These are phyloP conservation scores for Phytophthora pistaciae DNA, from an alignment of 352 stramenopile species.

Conservation along the genomic window DNA sequence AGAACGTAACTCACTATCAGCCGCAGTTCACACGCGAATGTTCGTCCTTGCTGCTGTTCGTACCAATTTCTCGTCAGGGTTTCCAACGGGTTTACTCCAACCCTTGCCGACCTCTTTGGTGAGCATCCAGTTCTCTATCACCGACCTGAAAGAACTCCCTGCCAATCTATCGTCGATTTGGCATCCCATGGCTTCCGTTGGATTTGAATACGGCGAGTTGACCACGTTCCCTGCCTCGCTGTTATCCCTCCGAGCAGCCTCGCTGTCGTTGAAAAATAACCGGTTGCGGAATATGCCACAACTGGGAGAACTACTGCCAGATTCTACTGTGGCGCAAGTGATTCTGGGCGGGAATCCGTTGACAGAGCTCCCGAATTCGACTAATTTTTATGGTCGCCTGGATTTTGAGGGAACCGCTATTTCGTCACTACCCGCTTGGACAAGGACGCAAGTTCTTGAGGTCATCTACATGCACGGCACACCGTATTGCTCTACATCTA, in stretches of 20 bases:
- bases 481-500: conserved; percentile 5
- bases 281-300: background rate
- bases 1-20: background rate
- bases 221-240: conserved; percentile 1
- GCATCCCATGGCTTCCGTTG: conserved; percentile 10
- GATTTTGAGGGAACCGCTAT: conserved; percentile 4
- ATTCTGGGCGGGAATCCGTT: conserved; percentile 4
- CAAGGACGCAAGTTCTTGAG: background rate
- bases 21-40: background rate
- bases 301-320: background rate
- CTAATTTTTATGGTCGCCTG: background rate
- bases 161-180: background rate
- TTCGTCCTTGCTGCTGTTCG: background rate
- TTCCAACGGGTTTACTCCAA: background rate
- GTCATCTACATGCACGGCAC: conserved; percentile 5
- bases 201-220: conserved; percentile 8
- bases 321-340: background rate
- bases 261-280: conserved; percentile 10
- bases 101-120: background rate
- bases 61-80: background rate
- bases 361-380: background rate
- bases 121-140: background rate
- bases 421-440: background rate
- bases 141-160: background rate
- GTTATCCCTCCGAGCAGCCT: background rate